Conservation (phyloP, 2,329 filamentous ascomycete genomes). For the Fusarium nanum region DNA sequence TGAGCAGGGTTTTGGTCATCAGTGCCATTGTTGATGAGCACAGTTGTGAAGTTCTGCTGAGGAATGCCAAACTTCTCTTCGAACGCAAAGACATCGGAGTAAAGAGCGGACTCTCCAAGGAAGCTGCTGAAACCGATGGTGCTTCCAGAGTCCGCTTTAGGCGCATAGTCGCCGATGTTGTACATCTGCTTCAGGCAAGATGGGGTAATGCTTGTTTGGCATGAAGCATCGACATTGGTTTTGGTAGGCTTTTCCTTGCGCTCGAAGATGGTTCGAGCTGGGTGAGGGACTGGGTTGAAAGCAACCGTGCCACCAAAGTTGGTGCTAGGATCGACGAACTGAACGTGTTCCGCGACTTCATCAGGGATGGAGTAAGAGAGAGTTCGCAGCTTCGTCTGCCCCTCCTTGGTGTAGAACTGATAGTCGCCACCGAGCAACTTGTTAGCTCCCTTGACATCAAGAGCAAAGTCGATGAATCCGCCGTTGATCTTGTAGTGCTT, state of each 20-base stretch:
- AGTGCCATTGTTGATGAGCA: conserved; percentile 25
- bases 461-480: conserved; percentile 30
- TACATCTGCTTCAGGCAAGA: conserved; percentile 35
- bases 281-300: conserved; percentile 22
- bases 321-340: conserved; percentile 32
- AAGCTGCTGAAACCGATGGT: conserved; percentile 32
- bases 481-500: conserved; percentile 31
- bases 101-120: conserved; percentile 24
- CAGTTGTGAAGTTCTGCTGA: conserved; percentile 22
- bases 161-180: conserved; percentile 27
- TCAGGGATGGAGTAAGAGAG: conserved; percentile 32
- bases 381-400: conserved; percentile 26
- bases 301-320: conserved; percentile 29
- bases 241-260: conserved; percentile 10
- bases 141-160: conserved; percentile 23
- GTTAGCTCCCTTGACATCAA: conserved; percentile 23
- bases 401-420: conserved; percentile 25
- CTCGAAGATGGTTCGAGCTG: conserved; percentile 4
- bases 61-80: conserved; percentile 32
- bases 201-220: conserved; percentile 31
- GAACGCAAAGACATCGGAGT: conserved; percentile 23
- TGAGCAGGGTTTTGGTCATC: conserved; percentile 28
- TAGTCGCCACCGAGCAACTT: conserved; percentile 17
- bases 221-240: conserved; percentile 30
- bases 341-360: conserved; percentile 6